Conservation (phyloP, 1,284 basidiomycete genomes). For the Ceratobasidium sp. region DNA sequence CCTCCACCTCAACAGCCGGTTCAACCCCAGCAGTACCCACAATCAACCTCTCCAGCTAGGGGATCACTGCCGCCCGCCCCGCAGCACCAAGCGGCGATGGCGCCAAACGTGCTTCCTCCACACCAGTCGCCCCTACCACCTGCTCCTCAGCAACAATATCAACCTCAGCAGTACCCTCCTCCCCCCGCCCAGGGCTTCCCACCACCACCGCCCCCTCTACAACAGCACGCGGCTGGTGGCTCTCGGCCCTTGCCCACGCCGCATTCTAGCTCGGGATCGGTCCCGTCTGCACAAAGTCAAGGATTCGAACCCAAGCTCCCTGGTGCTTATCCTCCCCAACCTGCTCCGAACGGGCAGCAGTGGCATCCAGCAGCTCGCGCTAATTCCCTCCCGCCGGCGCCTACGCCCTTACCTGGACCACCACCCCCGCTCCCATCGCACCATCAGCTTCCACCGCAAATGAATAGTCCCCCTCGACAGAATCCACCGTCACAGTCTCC, state of each 20-base stretch:
- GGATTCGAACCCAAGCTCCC: conserved; percentile 51
- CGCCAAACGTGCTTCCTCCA: conserved; percentile 28
- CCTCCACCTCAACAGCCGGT: conserved; percentile 52
- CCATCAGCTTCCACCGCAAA: conserved; percentile 51
- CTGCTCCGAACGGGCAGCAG: conserved; percentile 51
- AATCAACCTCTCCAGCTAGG: conserved; percentile 39
- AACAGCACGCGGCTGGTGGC: conserved; percentile 35
- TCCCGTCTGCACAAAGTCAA: conserved; percentile 49
- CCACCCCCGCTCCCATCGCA: conserved; percentile 51
- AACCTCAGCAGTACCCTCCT: conserved; percentile 47
- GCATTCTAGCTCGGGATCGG: conserved; percentile 45
- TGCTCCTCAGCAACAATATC: conserved; percentile 42
- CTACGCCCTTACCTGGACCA: conserved; percentile 46
- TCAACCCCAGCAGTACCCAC: conserved; percentile 53
- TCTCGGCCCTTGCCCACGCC: conserved; percentile 51
- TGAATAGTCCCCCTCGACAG: conserved; percentile 49
- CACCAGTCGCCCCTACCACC: conserved; percentile 41
- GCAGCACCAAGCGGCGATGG: conserved; percentile 32
- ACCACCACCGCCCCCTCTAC: conserved; percentile 51
- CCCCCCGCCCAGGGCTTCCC: conserved; percentile 59
- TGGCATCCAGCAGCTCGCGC: conserved; percentile 51
- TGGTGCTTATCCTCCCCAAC: conserved; percentile 53
- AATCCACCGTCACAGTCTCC: conserved; percentile 20
- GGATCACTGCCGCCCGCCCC: conserved; percentile 31
- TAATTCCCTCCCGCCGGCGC: conserved; percentile 53